Conservation (phyloP, 768 basidiomycete genomes). For the Termitomyces heimii region DNA sequence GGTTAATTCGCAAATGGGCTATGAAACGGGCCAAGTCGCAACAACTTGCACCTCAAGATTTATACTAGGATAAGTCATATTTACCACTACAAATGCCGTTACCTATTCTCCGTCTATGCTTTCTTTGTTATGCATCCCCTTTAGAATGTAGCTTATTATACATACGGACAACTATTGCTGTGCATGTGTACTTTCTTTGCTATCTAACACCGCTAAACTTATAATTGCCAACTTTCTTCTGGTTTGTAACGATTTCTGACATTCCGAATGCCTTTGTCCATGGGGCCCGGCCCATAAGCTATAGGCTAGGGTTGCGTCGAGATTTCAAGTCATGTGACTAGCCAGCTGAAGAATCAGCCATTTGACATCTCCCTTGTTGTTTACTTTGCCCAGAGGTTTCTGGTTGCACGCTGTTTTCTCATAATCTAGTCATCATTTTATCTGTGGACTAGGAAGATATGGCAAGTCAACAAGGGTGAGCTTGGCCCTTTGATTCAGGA, state of each 20-base stretch:
- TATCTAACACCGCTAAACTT: background rate
- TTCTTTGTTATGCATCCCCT: background rate
- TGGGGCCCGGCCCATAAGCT: too few species aligned
- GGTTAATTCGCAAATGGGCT: constrained; percentile 45
- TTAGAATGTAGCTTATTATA: too few species aligned
- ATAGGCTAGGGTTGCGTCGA: too few species aligned
- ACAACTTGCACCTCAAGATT: constrained; percentile 16
- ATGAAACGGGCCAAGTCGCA: constrained; percentile 23
- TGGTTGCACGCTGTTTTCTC: background rate
- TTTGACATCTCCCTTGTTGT: constrained; percentile 5
- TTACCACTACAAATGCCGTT: background rate
- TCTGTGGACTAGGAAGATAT: background rate
- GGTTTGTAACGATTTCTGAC: too few species aligned
- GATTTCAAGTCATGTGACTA: constrained; percentile 7
- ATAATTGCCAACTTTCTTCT: too few species aligned
- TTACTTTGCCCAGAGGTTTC: background rate
- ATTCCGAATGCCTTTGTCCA: too few species aligned
- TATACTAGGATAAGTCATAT: constrained; percentile 8
- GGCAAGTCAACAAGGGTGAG: constrained; percentile 21
- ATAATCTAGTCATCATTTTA: background rate
- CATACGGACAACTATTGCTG: background rate
- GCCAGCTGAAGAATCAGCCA: constrained; percentile 14
- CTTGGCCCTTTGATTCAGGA: constrained; percentile 12
- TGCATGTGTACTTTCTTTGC: background rate
- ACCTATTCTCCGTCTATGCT: background rate